phyloP scores from a whole-genome alignment of 2,329 filamentous ascomycete genomes.

The Epicoccum sorghinum region DNA sequence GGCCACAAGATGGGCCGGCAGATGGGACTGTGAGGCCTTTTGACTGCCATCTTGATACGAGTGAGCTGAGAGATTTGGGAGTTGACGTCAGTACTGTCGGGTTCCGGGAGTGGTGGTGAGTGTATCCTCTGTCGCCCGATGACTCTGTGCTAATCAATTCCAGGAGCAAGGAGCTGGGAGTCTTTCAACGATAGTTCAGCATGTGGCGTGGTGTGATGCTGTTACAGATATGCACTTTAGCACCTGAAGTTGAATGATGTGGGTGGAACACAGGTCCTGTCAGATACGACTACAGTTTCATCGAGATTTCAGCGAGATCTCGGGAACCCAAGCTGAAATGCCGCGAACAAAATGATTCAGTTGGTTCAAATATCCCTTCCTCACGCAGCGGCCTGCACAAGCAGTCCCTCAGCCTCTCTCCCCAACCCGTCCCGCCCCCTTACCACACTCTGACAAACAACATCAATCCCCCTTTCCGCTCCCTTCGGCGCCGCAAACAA shows the following conservation, averaged over 20 bases:
- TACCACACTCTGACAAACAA: background rate
- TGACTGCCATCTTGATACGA: conserved; percentile 85
- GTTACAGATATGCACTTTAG: no score
- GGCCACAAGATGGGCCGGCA: conserved; percentile 70
- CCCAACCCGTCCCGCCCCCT: background rate
- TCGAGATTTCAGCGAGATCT: background rate
- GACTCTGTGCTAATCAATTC: conserved; percentile 13
- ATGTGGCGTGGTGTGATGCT: background rate
- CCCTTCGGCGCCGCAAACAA: conserved; percentile 26
- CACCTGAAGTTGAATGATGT: no score
- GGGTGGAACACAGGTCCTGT: no score
- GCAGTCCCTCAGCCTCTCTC: background rate
- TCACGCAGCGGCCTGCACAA: conserved; percentile 2
- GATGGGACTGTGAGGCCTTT: conserved; percentile 79
- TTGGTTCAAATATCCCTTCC: background rate
- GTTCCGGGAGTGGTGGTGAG: conserved; percentile 80
- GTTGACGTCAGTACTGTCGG: conserved; percentile 76
- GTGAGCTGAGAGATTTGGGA: conserved; percentile 71
- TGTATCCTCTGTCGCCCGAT: conserved; percentile 5
- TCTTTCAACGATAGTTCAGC: conserved; percentile 23
- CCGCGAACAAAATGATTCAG: no score
- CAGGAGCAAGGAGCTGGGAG: conserved; percentile 43
- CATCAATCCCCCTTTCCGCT: background rate
- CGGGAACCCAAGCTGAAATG: no score
- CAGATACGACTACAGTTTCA: no score